These are phyloP conservation scores for Nicotiana undulata DNA, from an alignment of 257 asterid species.

Conservation along the genomic window DNA sequence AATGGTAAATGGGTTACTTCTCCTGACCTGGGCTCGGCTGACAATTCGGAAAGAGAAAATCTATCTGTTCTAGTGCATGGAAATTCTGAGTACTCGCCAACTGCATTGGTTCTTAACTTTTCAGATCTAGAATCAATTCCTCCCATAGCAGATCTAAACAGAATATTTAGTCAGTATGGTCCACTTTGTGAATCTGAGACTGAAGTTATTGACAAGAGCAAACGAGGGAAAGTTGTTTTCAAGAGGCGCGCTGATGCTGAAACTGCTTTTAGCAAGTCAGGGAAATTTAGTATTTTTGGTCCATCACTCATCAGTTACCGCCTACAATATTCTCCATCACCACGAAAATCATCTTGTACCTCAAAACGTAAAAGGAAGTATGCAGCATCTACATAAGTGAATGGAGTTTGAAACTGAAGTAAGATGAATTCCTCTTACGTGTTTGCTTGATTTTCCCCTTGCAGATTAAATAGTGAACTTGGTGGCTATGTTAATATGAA, in stretches of 20 bases:
- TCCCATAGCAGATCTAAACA: conserved; percentile 36
- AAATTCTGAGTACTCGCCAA: conserved; percentile 33
- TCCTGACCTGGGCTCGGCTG: not conserved
- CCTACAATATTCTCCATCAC: conserved; percentile 36
- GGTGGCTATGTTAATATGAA: not conserved
- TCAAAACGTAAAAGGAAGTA: conserved; percentile 29
- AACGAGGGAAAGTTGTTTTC: conserved; percentile 54
- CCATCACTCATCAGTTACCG: conserved; percentile 60
- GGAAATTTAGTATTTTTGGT: conserved; percentile 63
- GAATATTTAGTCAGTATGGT: conserved; percentile 52
- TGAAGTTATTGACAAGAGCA: conserved; percentile 43
- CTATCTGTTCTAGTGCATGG: conserved; percentile 13
- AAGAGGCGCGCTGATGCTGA: conserved; percentile 55
- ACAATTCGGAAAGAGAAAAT: conserved; percentile 16
- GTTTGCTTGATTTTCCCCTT: not conserved
- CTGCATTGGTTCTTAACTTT: conserved; percentile 50
- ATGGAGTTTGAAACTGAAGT: conserved; percentile 19
- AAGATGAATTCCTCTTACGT: not conserved
- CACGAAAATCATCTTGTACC: conserved; percentile 23
- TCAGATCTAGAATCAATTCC: conserved; percentile 49
- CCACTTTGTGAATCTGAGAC: conserved; percentile 53
- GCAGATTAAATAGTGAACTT: not conserved
- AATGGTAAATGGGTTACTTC: conserved; percentile 16
- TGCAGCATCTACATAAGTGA: conserved; percentile 10
- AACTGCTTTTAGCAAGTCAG: conserved; percentile 62